Conservation (phyloP, 139 green algal species). For the Zygnema cylindricum region DNA sequence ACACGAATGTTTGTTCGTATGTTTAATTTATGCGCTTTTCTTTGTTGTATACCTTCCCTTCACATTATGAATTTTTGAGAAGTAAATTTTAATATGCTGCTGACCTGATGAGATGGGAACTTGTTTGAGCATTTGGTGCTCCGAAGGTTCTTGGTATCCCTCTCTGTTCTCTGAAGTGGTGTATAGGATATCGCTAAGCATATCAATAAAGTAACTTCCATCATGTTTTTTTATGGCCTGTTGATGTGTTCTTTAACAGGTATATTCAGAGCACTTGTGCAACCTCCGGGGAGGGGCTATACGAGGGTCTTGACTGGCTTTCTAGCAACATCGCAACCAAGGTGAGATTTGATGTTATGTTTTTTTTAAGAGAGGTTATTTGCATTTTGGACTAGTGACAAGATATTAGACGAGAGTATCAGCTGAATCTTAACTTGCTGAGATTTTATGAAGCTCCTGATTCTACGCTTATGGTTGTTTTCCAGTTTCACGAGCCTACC, state of each 20-base stretch:
- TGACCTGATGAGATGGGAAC: background rate
- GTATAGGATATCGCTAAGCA: too few species aligned
- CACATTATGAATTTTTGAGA: too few species aligned
- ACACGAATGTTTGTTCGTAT: too few species aligned
- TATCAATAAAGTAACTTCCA: too few species aligned
- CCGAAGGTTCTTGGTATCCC: too few species aligned
- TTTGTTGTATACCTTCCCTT: too few species aligned
- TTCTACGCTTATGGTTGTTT: background rate
- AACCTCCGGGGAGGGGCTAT: constrained; percentile 94
- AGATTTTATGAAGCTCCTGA: background rate
- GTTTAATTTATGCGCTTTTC: too few species aligned
- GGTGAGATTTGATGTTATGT: constrained; percentile 11
- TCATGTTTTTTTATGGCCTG: too few species aligned
- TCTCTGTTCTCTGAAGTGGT: too few species aligned
- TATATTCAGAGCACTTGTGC: constrained; percentile 98
- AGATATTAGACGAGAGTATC: too few species aligned
- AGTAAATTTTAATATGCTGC: too few species aligned
- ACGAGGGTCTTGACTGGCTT: constrained; percentile 98
- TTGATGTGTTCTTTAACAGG: constrained; percentile 66
- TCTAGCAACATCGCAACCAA: constrained; percentile 63
- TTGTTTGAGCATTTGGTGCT: background rate
- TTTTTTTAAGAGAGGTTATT: background rate
- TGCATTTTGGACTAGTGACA: too few species aligned
- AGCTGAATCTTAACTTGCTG: background rate
- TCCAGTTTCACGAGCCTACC: background rate